Evolutionary conservation across 1,284 basidiomycete genomes (phyloP), one percentile per base, ranked within the genome.

Genomic region (Ceratobasidium sp.): DNA sequence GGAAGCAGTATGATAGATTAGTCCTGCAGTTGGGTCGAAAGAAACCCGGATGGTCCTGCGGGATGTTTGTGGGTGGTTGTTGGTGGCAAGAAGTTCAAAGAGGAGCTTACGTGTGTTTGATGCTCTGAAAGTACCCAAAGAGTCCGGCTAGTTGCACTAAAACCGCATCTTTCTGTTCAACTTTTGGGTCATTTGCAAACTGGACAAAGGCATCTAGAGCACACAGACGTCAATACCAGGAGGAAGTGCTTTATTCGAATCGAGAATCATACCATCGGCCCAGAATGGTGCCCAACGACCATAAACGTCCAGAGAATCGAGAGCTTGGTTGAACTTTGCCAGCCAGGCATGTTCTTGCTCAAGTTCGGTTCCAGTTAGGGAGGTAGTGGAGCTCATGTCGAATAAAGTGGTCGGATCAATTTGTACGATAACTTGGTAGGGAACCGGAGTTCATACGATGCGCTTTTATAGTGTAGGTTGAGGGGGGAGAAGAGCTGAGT

Each of bases 1-100:
- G 3, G 63, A 65, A 24, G 63, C 63, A 14, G 46, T 65, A 46
- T 65, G 63, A 13, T 65, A 65, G 22, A 65, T 65, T 29, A 65
- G 34, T 16, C 63, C 63, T 13, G 41, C 43, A 27, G 29, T 31
- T 7, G 63, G 27, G 19, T 65, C 63, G 14, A 65, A n/a, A 27
- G 63, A 34, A n/a, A 65, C 63, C 11, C 63, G 63, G 6, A 37
- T 34, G 11, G 63, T 65, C 29, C 63, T 65, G 24, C 3, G 13
- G 22, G 22, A 24, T 4, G 16, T 24, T 6, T 11, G 29, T 24
- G 56, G 13, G 27, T 34, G 9, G 11, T 16, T 58, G 56, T 5
- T 29, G 27, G 19, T 27, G 27, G 11, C 9, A 51, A 31, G 19
- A 31, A 22, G 31, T 11, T 2, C 8, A 27, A 34, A 7, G 7